Conservation (phyloP, 306 rosid genomes). For the Dryas octopetala region DNA sequence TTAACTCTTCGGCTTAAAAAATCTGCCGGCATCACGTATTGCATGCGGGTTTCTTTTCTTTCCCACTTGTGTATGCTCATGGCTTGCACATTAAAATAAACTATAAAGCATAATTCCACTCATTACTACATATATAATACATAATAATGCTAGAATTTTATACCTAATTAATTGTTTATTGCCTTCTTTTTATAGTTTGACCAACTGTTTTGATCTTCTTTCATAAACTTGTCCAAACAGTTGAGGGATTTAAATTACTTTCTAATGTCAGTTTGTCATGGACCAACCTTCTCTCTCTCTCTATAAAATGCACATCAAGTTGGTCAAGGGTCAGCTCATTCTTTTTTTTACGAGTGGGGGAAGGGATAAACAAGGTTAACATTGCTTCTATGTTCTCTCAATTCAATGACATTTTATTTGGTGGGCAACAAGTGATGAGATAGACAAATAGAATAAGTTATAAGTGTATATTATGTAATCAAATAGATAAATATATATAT, state of each 20-base stretch:
- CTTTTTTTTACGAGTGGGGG: not conserved
- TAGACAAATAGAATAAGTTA: no score
- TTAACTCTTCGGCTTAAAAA: not conserved
- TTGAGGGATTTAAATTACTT: not conserved
- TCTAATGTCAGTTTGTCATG: not conserved
- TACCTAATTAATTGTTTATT: not conserved
- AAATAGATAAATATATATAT: no score
- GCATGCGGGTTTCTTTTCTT: not conserved
- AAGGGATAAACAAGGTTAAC: not conserved
- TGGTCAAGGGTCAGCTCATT: constrained; percentile 15
- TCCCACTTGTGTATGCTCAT: not conserved
- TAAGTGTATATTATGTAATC: no score
- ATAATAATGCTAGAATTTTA: not conserved
- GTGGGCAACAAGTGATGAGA: no score
- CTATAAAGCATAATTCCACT: not conserved
- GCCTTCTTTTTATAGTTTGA: constrained; percentile 13
- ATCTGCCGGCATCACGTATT: constrained; percentile 22
- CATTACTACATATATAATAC: no score
- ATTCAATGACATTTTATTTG: not conserved
- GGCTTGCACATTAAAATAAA: not conserved
- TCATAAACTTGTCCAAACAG: constrained; percentile 7
- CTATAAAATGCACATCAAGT: not conserved
- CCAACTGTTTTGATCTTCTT: constrained; percentile 14
- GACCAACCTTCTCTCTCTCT: not conserved
- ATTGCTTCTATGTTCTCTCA: constrained; percentile 1